Evolutionary conservation across 108 stramenopile species (phyloP).

Genomic region (Ochromonas danica): DNA sequence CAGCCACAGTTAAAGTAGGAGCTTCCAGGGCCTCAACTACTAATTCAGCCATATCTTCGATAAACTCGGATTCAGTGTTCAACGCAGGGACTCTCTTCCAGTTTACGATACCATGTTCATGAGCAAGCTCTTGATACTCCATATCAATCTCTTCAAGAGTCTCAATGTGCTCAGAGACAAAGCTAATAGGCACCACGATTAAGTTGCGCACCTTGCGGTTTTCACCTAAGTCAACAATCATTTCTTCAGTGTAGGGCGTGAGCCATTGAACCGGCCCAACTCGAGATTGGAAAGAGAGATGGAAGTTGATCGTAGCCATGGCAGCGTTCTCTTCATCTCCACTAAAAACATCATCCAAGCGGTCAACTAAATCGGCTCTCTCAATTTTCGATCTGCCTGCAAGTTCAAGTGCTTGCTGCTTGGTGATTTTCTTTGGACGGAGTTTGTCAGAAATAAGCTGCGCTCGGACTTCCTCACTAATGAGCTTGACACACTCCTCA

Average conservation of each 20-base stretch:
- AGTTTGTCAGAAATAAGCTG: too few species aligned
- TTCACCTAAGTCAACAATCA: slow-evolving; percentile 76
- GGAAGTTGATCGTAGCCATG: slow-evolving; percentile 48
- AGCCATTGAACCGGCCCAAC: slow-evolving; percentile 99
- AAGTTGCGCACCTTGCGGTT: slow-evolving; percentile 79
- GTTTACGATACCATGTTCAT: slow-evolving; percentile 81
- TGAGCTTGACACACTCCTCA: slow-evolving; percentile 43
- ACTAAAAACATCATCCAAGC: slow-evolving; percentile 29
- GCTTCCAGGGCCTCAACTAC: slow-evolving; percentile 66
- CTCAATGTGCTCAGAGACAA: slow-evolving; percentile 99
- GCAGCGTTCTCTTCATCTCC: slow-evolving; percentile 8
- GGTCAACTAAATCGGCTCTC: background rate
- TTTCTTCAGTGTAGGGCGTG: slow-evolving; percentile 93
- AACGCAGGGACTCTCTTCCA: slow-evolving; percentile 89
- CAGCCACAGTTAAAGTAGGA: slow-evolving; percentile 46
- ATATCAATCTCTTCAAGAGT: slow-evolving; percentile 99
- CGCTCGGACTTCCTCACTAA: slow-evolving; percentile 25
- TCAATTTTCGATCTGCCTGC: slow-evolving; percentile 28
- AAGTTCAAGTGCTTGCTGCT: too few species aligned
- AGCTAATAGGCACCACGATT: slow-evolving; percentile 94
- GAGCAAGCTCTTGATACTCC: slow-evolving; percentile 94
- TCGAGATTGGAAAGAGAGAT: slow-evolving; percentile 77
- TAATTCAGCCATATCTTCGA: slow-evolving; percentile 92
- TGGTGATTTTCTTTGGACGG: too few species aligned
- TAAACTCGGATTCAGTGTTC: slow-evolving; percentile 85